These are phyloP conservation scores for Xylaria bambusicola DNA, from an alignment of 495 filamentous ascomycete species.

Conservation along the genomic window DNA sequence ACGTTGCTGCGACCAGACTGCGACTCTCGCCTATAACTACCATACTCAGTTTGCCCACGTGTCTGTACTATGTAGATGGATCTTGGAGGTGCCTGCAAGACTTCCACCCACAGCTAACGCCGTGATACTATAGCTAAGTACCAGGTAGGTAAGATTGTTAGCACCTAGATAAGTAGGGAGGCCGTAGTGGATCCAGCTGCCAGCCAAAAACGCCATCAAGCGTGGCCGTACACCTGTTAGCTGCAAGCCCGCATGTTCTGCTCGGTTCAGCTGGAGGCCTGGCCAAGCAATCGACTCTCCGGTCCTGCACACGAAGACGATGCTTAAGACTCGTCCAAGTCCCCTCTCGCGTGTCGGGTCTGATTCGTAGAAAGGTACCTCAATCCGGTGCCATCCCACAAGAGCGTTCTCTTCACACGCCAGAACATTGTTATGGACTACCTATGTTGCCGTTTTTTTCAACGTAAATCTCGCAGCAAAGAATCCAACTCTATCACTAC, in stretches of 20 bases:
- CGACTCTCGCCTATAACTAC: too few species aligned
- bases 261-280: constrained; percentile 10
- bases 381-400: not conserved
- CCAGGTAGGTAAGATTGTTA: too few species aligned
- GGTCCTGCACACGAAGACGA: constrained; percentile 2
- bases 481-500: not conserved
- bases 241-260: not conserved
- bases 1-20: too few species aligned
- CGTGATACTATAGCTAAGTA: too few species aligned
- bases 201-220: not conserved
- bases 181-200: constrained; percentile 4
- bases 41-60: too few species aligned
- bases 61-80: too few species aligned
- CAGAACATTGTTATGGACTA: constrained; percentile 2
- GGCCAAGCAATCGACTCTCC: too few species aligned
- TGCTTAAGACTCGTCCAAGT: constrained; percentile 4
- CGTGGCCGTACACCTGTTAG: constrained; percentile 1
- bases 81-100: too few species aligned
- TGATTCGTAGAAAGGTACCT: not conserved
- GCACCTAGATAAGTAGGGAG: not conserved
- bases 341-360: constrained; percentile 5
- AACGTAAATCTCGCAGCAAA: not conserved
- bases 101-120: too few species aligned
- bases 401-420: too few species aligned
- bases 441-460: constrained; percentile 4